Evolutionary conservation across 2,329 filamentous ascomycete species (phyloP), one percentile per base, ranked within the genome.

Genomic region (Furcasterigmium furcatum): DNA sequence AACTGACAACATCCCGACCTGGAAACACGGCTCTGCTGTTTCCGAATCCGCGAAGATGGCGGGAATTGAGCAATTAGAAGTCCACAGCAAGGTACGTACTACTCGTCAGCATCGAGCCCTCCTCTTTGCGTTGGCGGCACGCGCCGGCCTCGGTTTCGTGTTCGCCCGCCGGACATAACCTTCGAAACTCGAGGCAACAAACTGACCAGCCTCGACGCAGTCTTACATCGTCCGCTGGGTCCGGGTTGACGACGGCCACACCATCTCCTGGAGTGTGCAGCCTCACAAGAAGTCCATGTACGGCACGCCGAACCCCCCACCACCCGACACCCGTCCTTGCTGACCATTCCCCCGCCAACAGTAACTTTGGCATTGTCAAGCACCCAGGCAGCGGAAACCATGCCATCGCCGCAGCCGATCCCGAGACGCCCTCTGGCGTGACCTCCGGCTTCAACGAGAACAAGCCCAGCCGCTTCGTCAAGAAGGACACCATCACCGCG

Each of bases 151-250:
- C n/a, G n/a, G n/a, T n/a, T n/a, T n/a, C n/a, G n/a, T n/a, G n/a
- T n/a, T n/a, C n/a, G n/a, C n/a, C n/a, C n/a, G n/a, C n/a, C n/a
- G n/a, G n/a, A n/a, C n/a, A n/a, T n/a, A n/a, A n/a, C n/a, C n/a
- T n/a, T 34, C 30, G 30, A 7, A 7, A 38, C 53, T 39, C 13
- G 24, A 24, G 25, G 12, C 24, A 14, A 14, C 20, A 13, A 4
- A 29, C 9, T 27, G 18, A 41, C 34, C 14, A 30, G 32, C 39
- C 35, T 29, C 35, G 19, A 19, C 54, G 55, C 55, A 97, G 94
- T 96, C 91, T 53, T 99, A 99, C 71, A 91, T 99, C 57, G 89
- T 99, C 46, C 90, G 94, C 61, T 99, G 94, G 92, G 88, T 96
- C 56, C 87, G 90, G 63, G 92, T 96, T 56, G 85, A 91, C 46